Conservation (phyloP, 2,329 filamentous ascomycete genomes). For the Fusarium sp. region DNA sequence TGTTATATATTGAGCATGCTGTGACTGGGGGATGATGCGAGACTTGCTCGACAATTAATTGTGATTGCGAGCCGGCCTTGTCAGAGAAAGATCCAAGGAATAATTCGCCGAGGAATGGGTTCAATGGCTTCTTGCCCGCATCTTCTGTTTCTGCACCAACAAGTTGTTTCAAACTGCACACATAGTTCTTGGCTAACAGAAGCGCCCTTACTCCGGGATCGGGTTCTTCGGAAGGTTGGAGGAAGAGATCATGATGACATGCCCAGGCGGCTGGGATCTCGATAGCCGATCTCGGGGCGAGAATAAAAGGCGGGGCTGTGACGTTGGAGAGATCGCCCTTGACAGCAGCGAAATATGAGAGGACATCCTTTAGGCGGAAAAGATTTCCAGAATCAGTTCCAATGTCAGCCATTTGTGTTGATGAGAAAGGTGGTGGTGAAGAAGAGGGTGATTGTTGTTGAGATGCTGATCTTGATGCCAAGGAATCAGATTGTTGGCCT, state of each 20-base stretch:
- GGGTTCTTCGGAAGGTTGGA: slow-evolving; percentile 19
- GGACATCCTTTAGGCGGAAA: slow-evolving; percentile 14
- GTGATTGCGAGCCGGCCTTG: slow-evolving; percentile 40
- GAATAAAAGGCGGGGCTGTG: slow-evolving; percentile 63
- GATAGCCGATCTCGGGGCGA: slow-evolving; percentile 62
- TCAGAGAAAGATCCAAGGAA: slow-evolving; percentile 58
- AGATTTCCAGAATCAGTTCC: slow-evolving; percentile 21
- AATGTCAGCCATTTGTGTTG: slow-evolving; percentile 17
- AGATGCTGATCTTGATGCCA: slow-evolving; percentile 5
- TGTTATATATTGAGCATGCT: slow-evolving; percentile 46
- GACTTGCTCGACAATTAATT: slow-evolving; percentile 60
- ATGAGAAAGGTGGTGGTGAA: neutral
- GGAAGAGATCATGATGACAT: slow-evolving; percentile 29
- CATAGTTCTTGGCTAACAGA: slow-evolving; percentile 17
- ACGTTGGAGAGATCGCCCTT: slow-evolving; percentile 65
- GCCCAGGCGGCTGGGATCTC: slow-evolving; percentile 65
- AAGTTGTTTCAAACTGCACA: slow-evolving; percentile 20
- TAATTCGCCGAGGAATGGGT: slow-evolving; percentile 64
- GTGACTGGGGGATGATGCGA: slow-evolving; percentile 66
- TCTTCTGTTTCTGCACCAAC: slow-evolving; percentile 16
- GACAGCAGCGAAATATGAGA: slow-evolving; percentile 42
- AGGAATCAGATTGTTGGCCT: neutral
- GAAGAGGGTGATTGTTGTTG: neutral
- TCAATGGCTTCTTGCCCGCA: slow-evolving; percentile 60
- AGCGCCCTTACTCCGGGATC: slow-evolving; percentile 20